Conservation (phyloP, 768 basidiomycete species). For the Agaricus sinodeliciosus region DNA sequence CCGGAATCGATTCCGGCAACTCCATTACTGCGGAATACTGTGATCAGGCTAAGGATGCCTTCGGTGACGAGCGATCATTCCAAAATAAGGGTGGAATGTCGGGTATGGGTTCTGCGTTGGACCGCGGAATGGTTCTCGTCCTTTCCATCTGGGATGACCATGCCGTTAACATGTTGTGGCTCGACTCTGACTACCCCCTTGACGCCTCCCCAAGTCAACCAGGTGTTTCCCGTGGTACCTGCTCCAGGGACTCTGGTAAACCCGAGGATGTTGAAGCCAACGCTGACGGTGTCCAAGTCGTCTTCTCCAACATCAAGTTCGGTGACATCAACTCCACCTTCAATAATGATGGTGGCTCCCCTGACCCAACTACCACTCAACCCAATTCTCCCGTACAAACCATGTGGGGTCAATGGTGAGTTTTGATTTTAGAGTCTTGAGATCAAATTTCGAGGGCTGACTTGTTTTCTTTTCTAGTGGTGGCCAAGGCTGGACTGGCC, state of each 20-base stretch:
- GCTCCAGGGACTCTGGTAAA: conserved; percentile 17
- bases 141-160: conserved; percentile 51
- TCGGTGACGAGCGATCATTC: conserved; percentile 23
- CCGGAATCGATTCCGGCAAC: conserved; percentile 25
- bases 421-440: not conserved
- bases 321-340: conserved; percentile 16
- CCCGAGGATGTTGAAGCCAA: conserved; percentile 14
- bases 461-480: conserved; percentile 4
- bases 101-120: conserved; percentile 26
- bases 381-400: not conserved
- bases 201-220: conserved; percentile 11
- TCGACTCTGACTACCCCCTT: conserved; percentile 44
- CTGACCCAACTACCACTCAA: not conserved
- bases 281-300: conserved; percentile 15
- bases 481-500: conserved; percentile 13
- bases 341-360: not conserved
- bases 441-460: not conserved
- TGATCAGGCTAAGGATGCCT: conserved; percentile 25
- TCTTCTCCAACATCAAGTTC: conserved; percentile 20
- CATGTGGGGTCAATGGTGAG: conserved; percentile 8
- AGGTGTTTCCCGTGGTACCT: conserved; percentile 7
- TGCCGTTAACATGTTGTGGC: conserved; percentile 49
- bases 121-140: conserved; percentile 41
- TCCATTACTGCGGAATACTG: conserved; percentile 33
- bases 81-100: conserved; percentile 30